Evolutionary conservation across 768 basidiomycete genomes (phyloP), one percentile per base, ranked within the genome.

Genomic region (Galerina sulciceps): DNA sequence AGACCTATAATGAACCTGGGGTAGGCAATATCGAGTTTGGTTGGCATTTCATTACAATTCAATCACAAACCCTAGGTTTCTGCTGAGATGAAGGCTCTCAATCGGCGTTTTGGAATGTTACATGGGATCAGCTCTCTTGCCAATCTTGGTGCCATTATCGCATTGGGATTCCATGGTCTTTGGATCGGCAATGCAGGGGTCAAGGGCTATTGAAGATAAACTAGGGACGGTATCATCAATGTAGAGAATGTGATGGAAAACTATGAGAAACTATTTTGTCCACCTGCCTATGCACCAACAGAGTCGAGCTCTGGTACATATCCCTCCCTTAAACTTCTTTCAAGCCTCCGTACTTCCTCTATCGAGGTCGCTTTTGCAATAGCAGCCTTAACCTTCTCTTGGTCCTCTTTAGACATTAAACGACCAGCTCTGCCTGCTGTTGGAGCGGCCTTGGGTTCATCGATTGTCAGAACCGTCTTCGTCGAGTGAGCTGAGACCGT

Each of bases 331-430:
- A 94, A 73, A 71, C 85, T 90, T 75, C 91, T 83, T 74, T 95
- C 93, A 63, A 95, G 71, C 67, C 85, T 84, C 73, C 89, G 83
- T 67, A 96, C 88, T 75, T 96, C 94, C 70, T 96, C 94, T 64
- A 93, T 85, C 47, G 91, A 94, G 35, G 89, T 91, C n/a, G 94
- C 94, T 62, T 87, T 89, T 61, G 90, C 89, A 64, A 96, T 95
- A 15, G 94, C 94, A 34, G 87, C 85, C 71, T 87, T 90, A 61
- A 96, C 91, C 62, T 86, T 87, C 65, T 93, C 91, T 67, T 89
- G 91, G 66, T 96, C 94, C 71, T 95, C 93, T 69, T 91, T 92
- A 23, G 92, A 93, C 87, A 96, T 90, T 59, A 96, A 74, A 50
- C 94, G 84, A 14, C 94, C 94, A 1, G 92, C 91, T 69, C 89